Base-by-base conservation (phyloP, 768 basidiomycete species). In the Trametes cingulata region DNA sequence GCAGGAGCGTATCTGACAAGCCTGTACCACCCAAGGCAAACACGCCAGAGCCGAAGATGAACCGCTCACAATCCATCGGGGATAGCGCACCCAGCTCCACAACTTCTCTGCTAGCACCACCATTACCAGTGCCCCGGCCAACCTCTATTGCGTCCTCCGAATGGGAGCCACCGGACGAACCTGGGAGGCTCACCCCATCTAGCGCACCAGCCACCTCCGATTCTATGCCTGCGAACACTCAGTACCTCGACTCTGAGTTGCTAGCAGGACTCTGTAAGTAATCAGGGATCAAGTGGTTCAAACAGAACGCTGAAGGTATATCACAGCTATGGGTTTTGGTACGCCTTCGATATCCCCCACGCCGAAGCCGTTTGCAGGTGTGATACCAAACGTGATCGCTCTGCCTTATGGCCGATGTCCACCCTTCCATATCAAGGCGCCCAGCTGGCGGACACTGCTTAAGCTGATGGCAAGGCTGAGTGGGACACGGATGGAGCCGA, bases 391-490 rank as follows among this genome's bases (percentile, higher is more conserved):
- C 62, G 80, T 89, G 42, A 84, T 93, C n/a, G 81, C 84, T 5
- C 75, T 93, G 55, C 88, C 88, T 6, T 87, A 86, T 67, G 87
- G 85, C 6, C 82, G 81, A 61, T 83, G 79, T 45, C 83, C 86
- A 13, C 80, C 88, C 10, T 77, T 91, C 58, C 88, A 92, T 69
- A 72, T 93, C 36, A 86, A 87, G 66, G 87, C 88, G 1, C 84
- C 85, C 6, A 86, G 75, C 62, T 93, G 91, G 91, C 81, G 84
- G 24, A 84, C 85, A 69, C 66, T 93, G 54, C 76, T 93, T 39
- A 88, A 85, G 66, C 70, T 93, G 41, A 84, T 93, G 83, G 91
- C 90, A 25, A 77, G 85, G 60, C 72, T 91, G 58, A 86, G 87
- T 56, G 84, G 79, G 29, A 87, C 88, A 6, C 83, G 83, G 50